Conservation (phyloP, 1,139 yeast species). For the Saccharomyces hybrid region DNA sequence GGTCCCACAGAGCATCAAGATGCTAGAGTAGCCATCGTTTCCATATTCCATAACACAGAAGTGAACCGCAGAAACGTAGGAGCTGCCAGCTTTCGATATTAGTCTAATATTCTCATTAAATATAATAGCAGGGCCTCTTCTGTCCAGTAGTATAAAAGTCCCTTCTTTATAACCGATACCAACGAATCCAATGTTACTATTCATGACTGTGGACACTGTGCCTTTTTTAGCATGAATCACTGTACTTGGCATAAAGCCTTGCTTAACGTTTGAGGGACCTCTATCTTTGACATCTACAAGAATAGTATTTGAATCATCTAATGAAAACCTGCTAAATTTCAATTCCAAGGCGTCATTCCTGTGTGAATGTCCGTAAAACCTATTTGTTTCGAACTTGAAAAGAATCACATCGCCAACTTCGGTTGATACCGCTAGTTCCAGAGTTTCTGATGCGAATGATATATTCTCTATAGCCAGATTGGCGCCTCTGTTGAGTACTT, state of each 20-base stretch:
- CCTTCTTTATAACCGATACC: conserved; percentile 79
- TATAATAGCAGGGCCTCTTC: conserved; percentile 78
- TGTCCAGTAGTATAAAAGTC: conserved; percentile 62
- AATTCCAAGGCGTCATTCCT: conserved; percentile 24
- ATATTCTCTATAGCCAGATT: conserved; percentile 46
- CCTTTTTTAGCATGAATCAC: conserved; percentile 41
- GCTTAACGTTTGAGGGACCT: conserved; percentile 39
- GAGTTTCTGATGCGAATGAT: conserved; percentile 66
- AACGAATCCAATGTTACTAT: conserved; percentile 77
- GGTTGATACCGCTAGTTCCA: conserved; percentile 58
- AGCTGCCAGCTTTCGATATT: conserved; percentile 20
- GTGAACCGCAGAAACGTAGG: conserved; percentile 52
- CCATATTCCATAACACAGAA: conserved; percentile 60
- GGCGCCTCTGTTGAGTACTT: conserved; percentile 37
- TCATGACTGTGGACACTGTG: conserved; percentile 49
- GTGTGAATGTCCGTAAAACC: conserved; percentile 32
- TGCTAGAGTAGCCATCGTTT: conserved; percentile 62
- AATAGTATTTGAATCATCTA: conserved; percentile 21
- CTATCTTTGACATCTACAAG: conserved; percentile 33
- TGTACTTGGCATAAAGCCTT: conserved; percentile 65
- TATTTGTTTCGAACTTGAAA: conserved; percentile 61
- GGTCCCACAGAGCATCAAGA: conserved; percentile 71
- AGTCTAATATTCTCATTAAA: conserved; percentile 38
- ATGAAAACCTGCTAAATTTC: conserved; percentile 29
- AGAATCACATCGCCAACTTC: conserved; percentile 67